Evolutionary conservation across 2,329 filamentous ascomycete species (phyloP).

Genomic region (Aspergillus transmontanensis): DNA sequence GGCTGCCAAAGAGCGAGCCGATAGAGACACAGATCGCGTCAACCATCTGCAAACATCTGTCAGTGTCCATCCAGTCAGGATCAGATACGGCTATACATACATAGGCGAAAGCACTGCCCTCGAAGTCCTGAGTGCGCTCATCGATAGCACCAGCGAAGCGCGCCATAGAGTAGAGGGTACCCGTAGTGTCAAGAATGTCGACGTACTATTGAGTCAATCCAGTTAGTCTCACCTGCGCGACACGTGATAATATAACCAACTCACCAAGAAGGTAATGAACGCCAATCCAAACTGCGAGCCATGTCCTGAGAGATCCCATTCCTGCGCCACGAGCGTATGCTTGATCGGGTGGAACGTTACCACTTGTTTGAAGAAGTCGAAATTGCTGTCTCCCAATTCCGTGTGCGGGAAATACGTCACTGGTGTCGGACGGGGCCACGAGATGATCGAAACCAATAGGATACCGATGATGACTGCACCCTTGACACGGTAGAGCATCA

Average conservation of each 20-base stretch:
- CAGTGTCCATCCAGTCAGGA: constrained; percentile 33
- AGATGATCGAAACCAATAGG: constrained; percentile 81
- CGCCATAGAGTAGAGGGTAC: constrained; percentile 88
- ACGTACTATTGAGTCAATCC: constrained; percentile 59
- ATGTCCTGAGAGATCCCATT: constrained; percentile 71
- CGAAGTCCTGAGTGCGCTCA: constrained; percentile 81
- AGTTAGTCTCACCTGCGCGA: background rate
- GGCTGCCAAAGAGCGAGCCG: constrained; percentile 73
- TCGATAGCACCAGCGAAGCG: constrained; percentile 80
- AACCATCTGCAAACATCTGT: constrained; percentile 54
- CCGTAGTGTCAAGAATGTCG: constrained; percentile 84
- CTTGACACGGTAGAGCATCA: constrained; percentile 86
- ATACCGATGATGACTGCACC: constrained; percentile 85
- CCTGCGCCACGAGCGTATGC: constrained; percentile 68
- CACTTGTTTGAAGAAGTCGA: constrained; percentile 87
- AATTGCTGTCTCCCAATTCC: constrained; percentile 66
- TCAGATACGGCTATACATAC: constrained; percentile 42
- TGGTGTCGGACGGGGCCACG: constrained; percentile 75
- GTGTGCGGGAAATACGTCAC: constrained; percentile 83
- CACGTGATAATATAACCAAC: background rate
- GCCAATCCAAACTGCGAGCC: constrained; percentile 79
- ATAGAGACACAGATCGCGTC: constrained; percentile 81
- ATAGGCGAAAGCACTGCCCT: constrained; percentile 81
- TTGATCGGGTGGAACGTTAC: constrained; percentile 80
- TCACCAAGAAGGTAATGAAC: constrained; percentile 75